phyloP scores from a whole-genome alignment of 2,329 filamentous ascomycete species.

The Fusarium mangiferae region DNA sequence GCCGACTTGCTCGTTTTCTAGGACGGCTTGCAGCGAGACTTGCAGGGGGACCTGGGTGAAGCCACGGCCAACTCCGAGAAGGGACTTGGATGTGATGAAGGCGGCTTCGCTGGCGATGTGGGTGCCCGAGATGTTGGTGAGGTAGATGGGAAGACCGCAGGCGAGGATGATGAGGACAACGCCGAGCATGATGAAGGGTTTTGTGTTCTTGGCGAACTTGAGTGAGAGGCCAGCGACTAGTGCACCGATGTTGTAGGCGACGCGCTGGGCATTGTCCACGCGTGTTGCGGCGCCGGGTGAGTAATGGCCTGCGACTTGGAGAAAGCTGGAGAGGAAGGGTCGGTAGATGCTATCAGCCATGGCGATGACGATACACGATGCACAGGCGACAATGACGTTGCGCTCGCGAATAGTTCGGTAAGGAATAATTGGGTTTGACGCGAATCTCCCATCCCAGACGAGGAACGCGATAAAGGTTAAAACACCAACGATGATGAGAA shows the following conservation, averaged over 20 bases:
- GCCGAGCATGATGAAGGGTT: constrained; percentile 26
- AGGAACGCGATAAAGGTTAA: constrained; percentile 16
- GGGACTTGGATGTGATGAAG: constrained; percentile 25
- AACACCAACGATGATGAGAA: constrained; percentile 19
- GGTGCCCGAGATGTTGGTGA: constrained; percentile 27
- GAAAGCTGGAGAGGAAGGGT: constrained; percentile 25
- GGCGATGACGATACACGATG: constrained; percentile 20
- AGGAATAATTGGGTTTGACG: constrained; percentile 20
- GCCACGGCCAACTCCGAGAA: constrained; percentile 29
- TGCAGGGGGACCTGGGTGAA: constrained; percentile 19
- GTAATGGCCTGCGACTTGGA: constrained; percentile 23
- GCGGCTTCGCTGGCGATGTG: constrained; percentile 30
- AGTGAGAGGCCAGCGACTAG: constrained; percentile 1
- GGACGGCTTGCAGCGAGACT: constrained; percentile 19
- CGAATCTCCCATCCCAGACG: constrained; percentile 26
- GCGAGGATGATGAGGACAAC: constrained; percentile 25
- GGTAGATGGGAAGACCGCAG: constrained; percentile 24
- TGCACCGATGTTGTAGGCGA: constrained; percentile 23
- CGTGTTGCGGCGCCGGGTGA: constrained; percentile 28
- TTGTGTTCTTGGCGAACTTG: constrained; percentile 30
- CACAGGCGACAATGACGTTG: constrained; percentile 31
- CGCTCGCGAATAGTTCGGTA: constrained; percentile 33
- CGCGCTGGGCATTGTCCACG: constrained; percentile 27
- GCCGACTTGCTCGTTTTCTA: constrained; percentile 23
- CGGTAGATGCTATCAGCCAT: constrained; percentile 35